Evolutionary conservation across 495 filamentous ascomycete genomes (phyloP).

Genomic region (Penicillium riverlandense): DNA sequence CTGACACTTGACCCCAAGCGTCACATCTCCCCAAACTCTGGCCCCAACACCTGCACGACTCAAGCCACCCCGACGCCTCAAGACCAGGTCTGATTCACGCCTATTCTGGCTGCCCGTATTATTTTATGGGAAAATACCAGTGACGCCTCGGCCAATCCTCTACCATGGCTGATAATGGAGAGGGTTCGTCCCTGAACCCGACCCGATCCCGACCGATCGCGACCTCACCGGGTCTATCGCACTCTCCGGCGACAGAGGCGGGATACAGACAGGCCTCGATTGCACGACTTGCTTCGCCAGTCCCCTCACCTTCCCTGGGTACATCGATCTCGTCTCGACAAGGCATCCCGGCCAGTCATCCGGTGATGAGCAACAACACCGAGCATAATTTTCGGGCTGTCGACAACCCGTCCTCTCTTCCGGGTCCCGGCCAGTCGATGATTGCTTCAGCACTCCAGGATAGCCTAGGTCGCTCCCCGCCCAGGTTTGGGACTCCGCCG

Average conservation of each 20-base stretch:
- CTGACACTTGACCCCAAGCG: slow-evolving; percentile 1
- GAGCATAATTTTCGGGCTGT: slow-evolving; percentile 29
- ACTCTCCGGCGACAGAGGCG: slow-evolving; percentile 40
- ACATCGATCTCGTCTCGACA: slow-evolving; percentile 40
- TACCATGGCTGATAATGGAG: slow-evolving; percentile 35
- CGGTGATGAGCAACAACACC: slow-evolving; percentile 10
- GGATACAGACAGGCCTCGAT: slow-evolving; percentile 57
- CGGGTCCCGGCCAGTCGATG: slow-evolving; percentile 67
- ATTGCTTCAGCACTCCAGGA: slow-evolving; percentile 68
- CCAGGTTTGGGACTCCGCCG: slow-evolving; percentile 43
- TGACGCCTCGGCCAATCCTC: not conserved
- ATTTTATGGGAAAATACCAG: too few relatives aligned
- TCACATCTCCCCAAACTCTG: too few relatives aligned
- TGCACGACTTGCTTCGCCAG: slow-evolving; percentile 65
- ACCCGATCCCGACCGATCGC: slow-evolving; percentile 30
- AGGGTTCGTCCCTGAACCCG: slow-evolving; percentile 27
- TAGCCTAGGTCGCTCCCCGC: slow-evolving; percentile 47
- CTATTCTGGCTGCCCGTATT: too few relatives aligned
- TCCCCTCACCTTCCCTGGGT: slow-evolving; percentile 42
- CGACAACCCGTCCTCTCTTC: slow-evolving; percentile 35
- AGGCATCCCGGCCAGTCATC: slow-evolving; percentile 22
- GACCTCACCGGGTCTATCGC: slow-evolving; percentile 26
- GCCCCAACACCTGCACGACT: too few relatives aligned
- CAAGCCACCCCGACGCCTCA: too few relatives aligned
- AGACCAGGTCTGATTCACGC: too few relatives aligned